Evolutionary conservation across 495 filamentous ascomycete genomes (phyloP).

Genomic region (Podospora fimiseda): DNA sequence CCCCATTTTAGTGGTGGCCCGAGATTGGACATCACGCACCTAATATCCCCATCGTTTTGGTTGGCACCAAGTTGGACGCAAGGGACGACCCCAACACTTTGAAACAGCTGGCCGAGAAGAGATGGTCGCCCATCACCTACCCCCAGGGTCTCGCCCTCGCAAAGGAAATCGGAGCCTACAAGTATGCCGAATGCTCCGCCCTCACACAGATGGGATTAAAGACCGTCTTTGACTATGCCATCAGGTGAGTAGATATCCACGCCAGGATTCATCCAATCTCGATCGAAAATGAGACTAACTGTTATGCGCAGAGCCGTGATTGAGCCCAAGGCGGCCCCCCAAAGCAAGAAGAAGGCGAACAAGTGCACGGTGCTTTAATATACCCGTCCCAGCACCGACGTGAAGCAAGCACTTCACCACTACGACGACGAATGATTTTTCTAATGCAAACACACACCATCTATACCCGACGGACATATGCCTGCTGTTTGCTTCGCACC

Average conservation of each 20-base stretch:
- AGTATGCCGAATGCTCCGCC: conserved; percentile 98
- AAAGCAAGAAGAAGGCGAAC: conserved; percentile 51
- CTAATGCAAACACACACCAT: conserved; percentile 17
- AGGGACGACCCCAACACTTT: conserved; percentile 80
- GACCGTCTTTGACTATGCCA: conserved; percentile 96
- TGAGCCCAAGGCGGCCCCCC: conserved; percentile 61
- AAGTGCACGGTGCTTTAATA: conserved; percentile 73
- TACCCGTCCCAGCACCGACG: not conserved
- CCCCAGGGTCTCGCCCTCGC: conserved; percentile 77
- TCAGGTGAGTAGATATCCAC: conserved; percentile 55
- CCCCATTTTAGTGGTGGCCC: conserved; percentile 69
- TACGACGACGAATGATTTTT: conserved; percentile 13
- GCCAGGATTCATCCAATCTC: not conserved
- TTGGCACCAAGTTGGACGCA: conserved; percentile 95
- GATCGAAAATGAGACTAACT: conserved; percentile 14
- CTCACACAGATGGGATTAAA: conserved; percentile 93
- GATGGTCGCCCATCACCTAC: conserved; percentile 89
- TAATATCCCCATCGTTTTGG: conserved; percentile 90
- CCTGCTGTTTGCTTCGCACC: conserved; percentile 3
- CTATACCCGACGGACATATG: conserved; percentile 23
- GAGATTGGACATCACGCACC: conserved; percentile 97
- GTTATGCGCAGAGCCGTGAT: conserved; percentile 67
- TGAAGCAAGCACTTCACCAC: not conserved
- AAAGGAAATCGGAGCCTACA: conserved; percentile 87
- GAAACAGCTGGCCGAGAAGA: conserved; percentile 69